phyloP scores from a whole-genome alignment of 2,329 filamentous ascomycete species.

The Alternaria atra region DNA sequence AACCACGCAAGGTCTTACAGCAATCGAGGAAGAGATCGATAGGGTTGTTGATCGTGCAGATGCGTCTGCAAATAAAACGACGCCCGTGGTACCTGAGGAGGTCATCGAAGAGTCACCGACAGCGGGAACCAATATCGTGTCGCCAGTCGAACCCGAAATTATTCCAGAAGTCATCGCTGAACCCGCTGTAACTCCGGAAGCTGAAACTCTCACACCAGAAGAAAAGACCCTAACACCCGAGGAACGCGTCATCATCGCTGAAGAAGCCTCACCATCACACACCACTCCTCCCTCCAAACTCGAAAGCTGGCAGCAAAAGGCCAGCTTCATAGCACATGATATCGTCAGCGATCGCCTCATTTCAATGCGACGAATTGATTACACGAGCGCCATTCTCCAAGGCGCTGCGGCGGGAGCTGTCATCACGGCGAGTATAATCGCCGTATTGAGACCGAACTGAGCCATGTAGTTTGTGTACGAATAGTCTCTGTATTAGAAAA shows the following conservation, averaged over 20 bases:
- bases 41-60: constrained; percentile 21
- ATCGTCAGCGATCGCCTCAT: constrained; percentile 57
- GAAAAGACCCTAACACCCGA: constrained; percentile 16
- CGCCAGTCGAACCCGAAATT: constrained; percentile 6
- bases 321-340: constrained; percentile 38
- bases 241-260: constrained; percentile 26
- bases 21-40: constrained; percentile 34
- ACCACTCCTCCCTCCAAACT: constrained; percentile 17
- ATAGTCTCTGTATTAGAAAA: constrained; percentile 5
- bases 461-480: constrained; percentile 3
- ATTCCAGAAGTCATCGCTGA: constrained; percentile 11
- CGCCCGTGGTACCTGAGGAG: constrained; percentile 11
- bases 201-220: constrained; percentile 15
- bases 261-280: constrained; percentile 19
- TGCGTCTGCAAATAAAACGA: not conserved
- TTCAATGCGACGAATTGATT: constrained; percentile 56
- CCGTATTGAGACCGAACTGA: constrained; percentile 34
- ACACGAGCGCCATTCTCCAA: constrained; percentile 57
- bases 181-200: constrained; percentile 3
- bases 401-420: constrained; percentile 55
- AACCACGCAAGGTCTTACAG: constrained; percentile 7
- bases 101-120: constrained; percentile 19
- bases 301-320: constrained; percentile 34
- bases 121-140: constrained; percentile 9
- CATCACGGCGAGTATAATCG: constrained; percentile 42